These are phyloP conservation scores for Pichia heedii DNA, from an alignment of 805 yeast genomes.

Conservation along the genomic window DNA sequence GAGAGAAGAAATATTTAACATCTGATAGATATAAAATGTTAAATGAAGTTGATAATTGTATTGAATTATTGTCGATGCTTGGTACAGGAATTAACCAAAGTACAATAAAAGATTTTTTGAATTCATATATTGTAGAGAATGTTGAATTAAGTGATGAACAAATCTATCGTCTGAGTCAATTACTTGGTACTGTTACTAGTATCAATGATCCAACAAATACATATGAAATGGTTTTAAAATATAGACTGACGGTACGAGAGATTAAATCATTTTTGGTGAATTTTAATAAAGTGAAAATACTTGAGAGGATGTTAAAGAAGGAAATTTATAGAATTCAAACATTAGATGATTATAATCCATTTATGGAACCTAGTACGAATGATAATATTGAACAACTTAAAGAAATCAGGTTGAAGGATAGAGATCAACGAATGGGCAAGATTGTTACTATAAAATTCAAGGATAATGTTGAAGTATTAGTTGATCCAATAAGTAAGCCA, in stretches of 20 bases:
- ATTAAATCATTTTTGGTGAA: constrained; percentile 30
- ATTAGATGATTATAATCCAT: constrained; percentile 8
- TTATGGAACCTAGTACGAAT: constrained; percentile 9
- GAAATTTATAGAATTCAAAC: background rate
- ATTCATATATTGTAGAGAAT: constrained; percentile 5
- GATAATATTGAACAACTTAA: constrained; percentile 5
- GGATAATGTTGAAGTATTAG: constrained; percentile 30
- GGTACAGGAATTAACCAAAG: constrained; percentile 14
- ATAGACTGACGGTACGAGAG: constrained; percentile 42
- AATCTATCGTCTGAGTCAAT: constrained; percentile 3
- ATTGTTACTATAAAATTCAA: constrained; percentile 28
- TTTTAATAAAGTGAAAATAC: constrained; percentile 31
- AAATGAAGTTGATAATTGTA: constrained; percentile 48
- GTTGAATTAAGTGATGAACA: constrained; percentile 8
- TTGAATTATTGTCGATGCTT: constrained; percentile 35
- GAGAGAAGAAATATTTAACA: constrained; percentile 51
- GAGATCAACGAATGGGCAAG: constrained; percentile 29
- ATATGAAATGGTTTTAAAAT: constrained; percentile 44
- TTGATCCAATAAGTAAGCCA: constrained; percentile 32
- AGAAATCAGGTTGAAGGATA: background rate
- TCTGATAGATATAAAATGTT: constrained; percentile 45
- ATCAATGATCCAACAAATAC: constrained; percentile 39
- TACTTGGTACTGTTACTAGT: constrained; percentile 30
- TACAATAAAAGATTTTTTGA: constrained; percentile 4
- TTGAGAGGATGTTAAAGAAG: constrained; percentile 24